phyloP scores from a whole-genome alignment of 441 rosid genomes.

The Adansonia madagascariensis region DNA sequence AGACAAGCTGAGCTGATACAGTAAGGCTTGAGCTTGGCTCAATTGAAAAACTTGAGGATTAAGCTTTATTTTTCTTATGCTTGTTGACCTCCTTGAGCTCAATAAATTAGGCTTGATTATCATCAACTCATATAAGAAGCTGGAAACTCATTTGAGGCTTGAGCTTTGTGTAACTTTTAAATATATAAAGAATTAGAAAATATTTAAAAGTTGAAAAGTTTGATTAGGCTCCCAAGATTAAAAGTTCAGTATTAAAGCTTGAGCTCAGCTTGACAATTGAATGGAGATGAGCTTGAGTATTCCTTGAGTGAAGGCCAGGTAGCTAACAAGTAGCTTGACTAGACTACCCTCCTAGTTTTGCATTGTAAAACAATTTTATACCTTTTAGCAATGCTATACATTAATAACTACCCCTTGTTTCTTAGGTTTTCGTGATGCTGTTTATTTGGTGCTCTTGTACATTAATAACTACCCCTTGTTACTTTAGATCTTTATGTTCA shows the following conservation, averaged over 20 bases:
- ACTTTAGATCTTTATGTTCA: background rate
- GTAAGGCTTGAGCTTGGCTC: background rate
- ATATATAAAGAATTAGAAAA: background rate
- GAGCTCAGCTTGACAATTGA: background rate
- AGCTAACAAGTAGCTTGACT: background rate
- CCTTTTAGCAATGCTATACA: background rate
- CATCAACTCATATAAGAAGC: background rate
- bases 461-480: background rate
- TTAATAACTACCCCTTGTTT: background rate
- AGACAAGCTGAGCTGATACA: background rate
- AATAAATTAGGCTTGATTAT: background rate
- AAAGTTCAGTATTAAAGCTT: background rate
- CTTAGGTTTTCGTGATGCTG: background rate
- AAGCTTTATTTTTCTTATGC: conserved; percentile 44
- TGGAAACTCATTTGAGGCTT: background rate
- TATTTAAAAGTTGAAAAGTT: background rate
- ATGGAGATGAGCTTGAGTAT: background rate
- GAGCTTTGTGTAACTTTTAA: background rate
- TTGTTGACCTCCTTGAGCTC: background rate
- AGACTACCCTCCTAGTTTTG: background rate
- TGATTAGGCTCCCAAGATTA: background rate
- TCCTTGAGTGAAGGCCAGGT: background rate
- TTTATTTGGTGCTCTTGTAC: background rate
- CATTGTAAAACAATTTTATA: background rate
- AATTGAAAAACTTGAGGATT: background rate